Conservation (phyloP, 495 filamentous ascomycete genomes). For the Rusavskia elegans region DNA sequence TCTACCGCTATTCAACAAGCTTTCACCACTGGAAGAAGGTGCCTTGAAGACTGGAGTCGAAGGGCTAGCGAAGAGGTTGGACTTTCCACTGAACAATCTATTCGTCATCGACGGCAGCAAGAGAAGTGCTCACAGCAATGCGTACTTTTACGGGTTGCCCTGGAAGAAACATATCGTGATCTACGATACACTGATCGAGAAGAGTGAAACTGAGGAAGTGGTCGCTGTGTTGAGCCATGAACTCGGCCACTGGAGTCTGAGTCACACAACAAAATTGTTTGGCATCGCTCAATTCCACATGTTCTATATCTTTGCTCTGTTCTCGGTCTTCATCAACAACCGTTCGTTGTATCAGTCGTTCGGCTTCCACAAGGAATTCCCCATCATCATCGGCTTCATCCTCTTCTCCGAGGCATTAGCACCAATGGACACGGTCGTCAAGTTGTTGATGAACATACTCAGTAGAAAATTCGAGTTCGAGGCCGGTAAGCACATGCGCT, state of each 20-base stretch:
- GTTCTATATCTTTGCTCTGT: slow-evolving; percentile 91
- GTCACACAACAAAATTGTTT: slow-evolving; percentile 86
- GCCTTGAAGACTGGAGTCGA: slow-evolving; percentile 78
- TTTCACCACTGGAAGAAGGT: slow-evolving; percentile 80
- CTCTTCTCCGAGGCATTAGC: slow-evolving; percentile 88
- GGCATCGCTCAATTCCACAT: slow-evolving; percentile 79
- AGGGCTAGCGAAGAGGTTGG: slow-evolving; percentile 61
- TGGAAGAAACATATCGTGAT: slow-evolving; percentile 99
- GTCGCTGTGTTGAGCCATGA: slow-evolving; percentile 92
- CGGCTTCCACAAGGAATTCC: slow-evolving; percentile 70
- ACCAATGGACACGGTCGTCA: slow-evolving; percentile 81
- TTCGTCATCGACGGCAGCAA: slow-evolving; percentile 97
- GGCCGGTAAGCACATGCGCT: slow-evolving; percentile 44
- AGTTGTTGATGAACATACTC: slow-evolving; percentile 89
- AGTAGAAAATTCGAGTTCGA: slow-evolving; percentile 90
- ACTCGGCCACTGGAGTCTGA: slow-evolving; percentile 89
- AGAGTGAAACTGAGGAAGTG: slow-evolving; percentile 79
- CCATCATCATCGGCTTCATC: slow-evolving; percentile 91
- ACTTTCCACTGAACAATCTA: slow-evolving; percentile 82
- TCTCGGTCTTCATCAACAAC: slow-evolving; percentile 96
- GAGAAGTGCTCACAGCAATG: slow-evolving; percentile 91
- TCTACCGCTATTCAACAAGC: slow-evolving; percentile 93
- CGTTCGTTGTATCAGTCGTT: slow-evolving; percentile 77
- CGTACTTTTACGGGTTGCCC: slow-evolving; percentile 93
- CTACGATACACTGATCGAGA: slow-evolving; percentile 93